Evolutionary conservation across 306 rosid genomes (phyloP).

Genomic region (Lathyrus tuberosus): DNA sequence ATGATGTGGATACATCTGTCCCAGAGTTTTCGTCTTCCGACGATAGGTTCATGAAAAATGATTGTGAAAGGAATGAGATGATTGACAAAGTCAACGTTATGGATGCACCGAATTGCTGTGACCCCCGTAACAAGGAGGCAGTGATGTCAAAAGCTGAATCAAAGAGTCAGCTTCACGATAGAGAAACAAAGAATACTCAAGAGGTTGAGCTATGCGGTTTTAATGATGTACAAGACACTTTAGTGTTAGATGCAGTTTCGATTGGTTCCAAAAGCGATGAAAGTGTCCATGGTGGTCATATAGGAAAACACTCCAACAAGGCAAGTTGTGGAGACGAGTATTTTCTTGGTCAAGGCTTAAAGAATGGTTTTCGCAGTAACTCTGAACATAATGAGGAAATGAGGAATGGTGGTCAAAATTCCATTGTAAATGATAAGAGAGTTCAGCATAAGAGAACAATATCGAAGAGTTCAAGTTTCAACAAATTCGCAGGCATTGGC

Average conservation of each 20-base stretch:
- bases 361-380: slow-evolving; percentile 34
- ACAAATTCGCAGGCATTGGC: slow-evolving; percentile 48
- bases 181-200: slow-evolving; percentile 38
- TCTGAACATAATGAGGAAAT: slow-evolving; percentile 46
- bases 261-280: slow-evolving; percentile 51
- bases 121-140: slow-evolving; percentile 44
- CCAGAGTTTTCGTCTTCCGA: slow-evolving; percentile 46
- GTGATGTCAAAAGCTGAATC: slow-evolving; percentile 45
- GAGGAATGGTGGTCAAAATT: slow-evolving; percentile 44
- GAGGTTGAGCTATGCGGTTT: slow-evolving; percentile 30
- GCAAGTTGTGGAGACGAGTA: slow-evolving; percentile 43
- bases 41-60: slow-evolving; percentile 35
- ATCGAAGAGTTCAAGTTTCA: slow-evolving; percentile 50
- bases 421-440: slow-evolving; percentile 50
- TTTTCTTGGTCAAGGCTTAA: slow-evolving; percentile 38
- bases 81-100: slow-evolving; percentile 4
- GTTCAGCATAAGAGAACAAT: slow-evolving; percentile 54
- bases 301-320: slow-evolving; percentile 43
- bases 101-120: slow-evolving; percentile 40
- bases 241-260: slow-evolving; percentile 51
- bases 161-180: slow-evolving; percentile 42
- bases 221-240: slow-evolving; percentile 44
- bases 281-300: slow-evolving; percentile 35
- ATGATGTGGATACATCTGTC: slow-evolving; percentile 45
- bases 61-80: slow-evolving; percentile 33